These are phyloP conservation scores for Talaromyces sp. DNA, from an alignment of 2,329 filamentous ascomycete species.

Conservation along the genomic window DNA sequence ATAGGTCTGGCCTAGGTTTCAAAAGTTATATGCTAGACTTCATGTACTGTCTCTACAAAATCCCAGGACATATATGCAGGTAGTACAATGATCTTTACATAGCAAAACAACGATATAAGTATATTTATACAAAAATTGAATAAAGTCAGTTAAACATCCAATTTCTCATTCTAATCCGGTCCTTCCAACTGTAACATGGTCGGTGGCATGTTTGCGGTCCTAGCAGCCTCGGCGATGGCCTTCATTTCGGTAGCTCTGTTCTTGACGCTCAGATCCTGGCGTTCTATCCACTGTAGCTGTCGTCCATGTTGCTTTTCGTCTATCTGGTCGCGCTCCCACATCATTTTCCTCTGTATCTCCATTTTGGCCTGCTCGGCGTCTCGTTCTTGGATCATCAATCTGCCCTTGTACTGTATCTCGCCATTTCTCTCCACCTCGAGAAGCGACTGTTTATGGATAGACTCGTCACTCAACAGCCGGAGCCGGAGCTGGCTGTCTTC, in stretches of 20 bases:
- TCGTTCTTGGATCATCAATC: neutral
- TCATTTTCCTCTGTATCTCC: neutral
- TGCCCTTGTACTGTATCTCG: neutral
- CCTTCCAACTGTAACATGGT: neutral
- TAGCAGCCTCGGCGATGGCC: neutral
- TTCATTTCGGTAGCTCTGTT: neutral
- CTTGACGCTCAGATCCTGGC: constrained; percentile 3
- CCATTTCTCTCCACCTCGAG: neutral
- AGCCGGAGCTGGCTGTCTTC: constrained; percentile 1
- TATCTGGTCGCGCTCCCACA: constrained; percentile 2
- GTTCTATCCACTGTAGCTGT: neutral
- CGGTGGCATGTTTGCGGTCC: neutral
- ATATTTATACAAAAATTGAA: neutral
- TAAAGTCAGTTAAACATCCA: neutral
- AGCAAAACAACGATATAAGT: neutral
- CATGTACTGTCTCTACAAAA: too few relatives aligned
- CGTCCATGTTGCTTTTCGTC: constrained; percentile 4
- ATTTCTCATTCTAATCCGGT: neutral
- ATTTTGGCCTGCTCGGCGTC: neutral
- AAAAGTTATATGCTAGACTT: too few relatives aligned
- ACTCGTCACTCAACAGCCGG: neutral
- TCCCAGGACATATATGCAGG: too few relatives aligned
- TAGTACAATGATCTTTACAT: neutral
- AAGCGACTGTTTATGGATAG: neutral
- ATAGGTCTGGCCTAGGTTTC: too few relatives aligned